Evolutionary conservation across 1,139 yeast species (phyloP).

Genomic region (Taphrina betulina): DNA sequence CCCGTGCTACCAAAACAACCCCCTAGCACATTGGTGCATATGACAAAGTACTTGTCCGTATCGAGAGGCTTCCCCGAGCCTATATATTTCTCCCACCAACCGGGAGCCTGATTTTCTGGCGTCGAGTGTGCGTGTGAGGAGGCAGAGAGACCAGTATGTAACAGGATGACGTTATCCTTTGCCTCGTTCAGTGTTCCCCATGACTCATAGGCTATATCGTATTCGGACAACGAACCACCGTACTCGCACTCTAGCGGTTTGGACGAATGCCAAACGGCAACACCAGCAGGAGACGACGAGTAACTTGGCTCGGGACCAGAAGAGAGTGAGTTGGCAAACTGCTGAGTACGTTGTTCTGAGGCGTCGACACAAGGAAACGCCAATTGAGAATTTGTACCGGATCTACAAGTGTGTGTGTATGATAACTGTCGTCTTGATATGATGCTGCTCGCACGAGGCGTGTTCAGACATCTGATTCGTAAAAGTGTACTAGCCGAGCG

Average conservation of each 20-base stretch:
- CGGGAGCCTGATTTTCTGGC: slow-evolving; percentile 63
- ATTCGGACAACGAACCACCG: slow-evolving; percentile 75
- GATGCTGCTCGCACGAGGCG: too few relatives aligned
- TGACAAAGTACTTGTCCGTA: slow-evolving; percentile 73
- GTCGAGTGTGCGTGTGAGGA: slow-evolving; percentile 94
- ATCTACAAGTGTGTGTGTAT: too few relatives aligned
- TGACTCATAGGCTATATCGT: slow-evolving; percentile 81
- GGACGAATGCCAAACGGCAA: slow-evolving; percentile 59
- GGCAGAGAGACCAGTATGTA: slow-evolving; percentile 91
- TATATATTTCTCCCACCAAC: slow-evolving; percentile 96
- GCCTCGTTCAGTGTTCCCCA: slow-evolving; percentile 74
- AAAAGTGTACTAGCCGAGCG: too few relatives aligned
- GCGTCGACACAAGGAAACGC: slow-evolving; percentile 84
- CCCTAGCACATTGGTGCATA: slow-evolving; percentile 88
- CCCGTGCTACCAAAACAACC: slow-evolving; percentile 97
- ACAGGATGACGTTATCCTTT: slow-evolving; percentile 67
- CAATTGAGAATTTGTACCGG: slow-evolving; percentile 58
- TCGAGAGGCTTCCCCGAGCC: slow-evolving; percentile 81
- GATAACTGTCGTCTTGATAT: too few relatives aligned
- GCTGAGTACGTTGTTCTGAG: slow-evolving; percentile 56
- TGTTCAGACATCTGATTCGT: too few relatives aligned
- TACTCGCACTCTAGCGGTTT: slow-evolving; percentile 70
- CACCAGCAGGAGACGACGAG: slow-evolving; percentile 32
- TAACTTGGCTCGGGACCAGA: slow-evolving; percentile 31
- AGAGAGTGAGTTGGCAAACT: slow-evolving; percentile 43